Evolutionary conservation across 1,139 yeast species (phyloP).

Genomic region (Ashbya aceris): DNA sequence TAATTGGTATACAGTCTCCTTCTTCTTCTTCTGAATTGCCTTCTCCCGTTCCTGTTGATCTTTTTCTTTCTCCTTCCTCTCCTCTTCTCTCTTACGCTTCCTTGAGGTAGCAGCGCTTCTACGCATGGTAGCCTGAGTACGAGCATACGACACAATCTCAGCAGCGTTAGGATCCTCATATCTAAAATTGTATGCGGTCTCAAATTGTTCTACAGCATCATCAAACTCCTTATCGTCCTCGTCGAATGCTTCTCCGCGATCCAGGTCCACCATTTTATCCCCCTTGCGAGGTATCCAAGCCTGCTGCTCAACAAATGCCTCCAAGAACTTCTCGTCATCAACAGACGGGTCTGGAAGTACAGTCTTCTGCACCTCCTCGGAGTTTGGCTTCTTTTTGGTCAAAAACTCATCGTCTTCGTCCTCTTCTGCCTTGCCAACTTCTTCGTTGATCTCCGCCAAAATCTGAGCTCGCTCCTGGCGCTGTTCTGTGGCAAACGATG

Average conservation of each 20-base stretch:
- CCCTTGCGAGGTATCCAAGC: constrained; percentile 80
- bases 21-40: constrained; percentile 62
- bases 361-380: constrained; percentile 23
- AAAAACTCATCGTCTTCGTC: constrained; percentile 49
- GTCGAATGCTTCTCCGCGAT: constrained; percentile 35
- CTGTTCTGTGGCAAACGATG: constrained; percentile 63
- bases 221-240: constrained; percentile 75
- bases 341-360: constrained; percentile 58
- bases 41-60: constrained; percentile 51
- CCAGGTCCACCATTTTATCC: constrained; percentile 47
- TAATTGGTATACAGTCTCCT: constrained; percentile 65
- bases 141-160: constrained; percentile 92
- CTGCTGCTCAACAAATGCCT: constrained; percentile 60
- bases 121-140: constrained; percentile 87
- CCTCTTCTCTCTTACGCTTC: constrained; percentile 72
- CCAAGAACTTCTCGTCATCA: constrained; percentile 60
- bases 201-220: constrained; percentile 84
- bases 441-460: constrained; percentile 64
- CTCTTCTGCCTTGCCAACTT: constrained; percentile 38
- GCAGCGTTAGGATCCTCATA: constrained; percentile 87
- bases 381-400: constrained; percentile 45
- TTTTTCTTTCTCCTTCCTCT: constrained; percentile 44
- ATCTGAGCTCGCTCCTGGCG: constrained; percentile 65
- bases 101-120: constrained; percentile 67
- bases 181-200: constrained; percentile 87